Evolutionary conservation across 2,329 filamentous ascomycete species (phyloP).

Genomic region (Fusarium robinianum): DNA sequence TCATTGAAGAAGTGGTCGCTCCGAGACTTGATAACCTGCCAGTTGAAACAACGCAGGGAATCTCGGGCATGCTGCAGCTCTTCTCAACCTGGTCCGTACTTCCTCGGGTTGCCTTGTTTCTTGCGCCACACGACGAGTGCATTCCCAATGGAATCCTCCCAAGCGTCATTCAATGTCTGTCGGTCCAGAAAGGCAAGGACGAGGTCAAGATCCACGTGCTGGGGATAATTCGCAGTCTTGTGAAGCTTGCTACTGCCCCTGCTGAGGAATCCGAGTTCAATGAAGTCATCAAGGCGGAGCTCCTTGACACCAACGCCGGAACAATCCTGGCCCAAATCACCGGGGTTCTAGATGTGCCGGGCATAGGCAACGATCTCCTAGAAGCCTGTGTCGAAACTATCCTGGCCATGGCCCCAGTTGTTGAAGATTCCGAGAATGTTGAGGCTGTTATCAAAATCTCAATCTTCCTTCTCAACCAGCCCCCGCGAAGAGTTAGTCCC

Average conservation of each 20-base stretch:
- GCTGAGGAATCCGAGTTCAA: conserved; percentile 61
- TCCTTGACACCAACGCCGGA: conserved; percentile 62
- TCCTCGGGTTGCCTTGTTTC: conserved; percentile 67
- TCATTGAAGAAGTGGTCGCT: conserved; percentile 76
- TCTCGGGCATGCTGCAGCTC: conserved; percentile 81
- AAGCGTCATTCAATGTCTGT: conserved; percentile 73
- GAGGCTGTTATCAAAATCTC: conserved; percentile 79
- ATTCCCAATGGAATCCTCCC: conserved; percentile 66
- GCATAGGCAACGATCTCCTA: conserved; percentile 72
- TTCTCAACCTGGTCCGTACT: conserved; percentile 80
- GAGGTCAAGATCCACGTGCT: conserved; percentile 85
- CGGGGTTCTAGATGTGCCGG: conserved; percentile 63
- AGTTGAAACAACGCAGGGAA: conserved; percentile 83
- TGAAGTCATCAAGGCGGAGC: conserved; percentile 57
- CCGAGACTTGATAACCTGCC: conserved; percentile 79
- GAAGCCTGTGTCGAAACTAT: conserved; percentile 79
- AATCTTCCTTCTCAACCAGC: conserved; percentile 80
- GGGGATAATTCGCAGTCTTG: conserved; percentile 71
- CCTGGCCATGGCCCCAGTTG: conserved; percentile 73
- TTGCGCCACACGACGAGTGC: conserved; percentile 50
- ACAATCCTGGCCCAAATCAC: conserved; percentile 70
- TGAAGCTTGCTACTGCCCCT: conserved; percentile 62
- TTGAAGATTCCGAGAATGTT: conserved; percentile 70
- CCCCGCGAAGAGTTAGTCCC: conserved; percentile 79
- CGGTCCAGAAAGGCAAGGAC: conserved; percentile 75